A percentile compares a stretch with the other conserved stretches of the same genome.
phyloP scores from a whole-genome alignment of 179 eudicot species.

The Heliamphora pulchella region DNA sequence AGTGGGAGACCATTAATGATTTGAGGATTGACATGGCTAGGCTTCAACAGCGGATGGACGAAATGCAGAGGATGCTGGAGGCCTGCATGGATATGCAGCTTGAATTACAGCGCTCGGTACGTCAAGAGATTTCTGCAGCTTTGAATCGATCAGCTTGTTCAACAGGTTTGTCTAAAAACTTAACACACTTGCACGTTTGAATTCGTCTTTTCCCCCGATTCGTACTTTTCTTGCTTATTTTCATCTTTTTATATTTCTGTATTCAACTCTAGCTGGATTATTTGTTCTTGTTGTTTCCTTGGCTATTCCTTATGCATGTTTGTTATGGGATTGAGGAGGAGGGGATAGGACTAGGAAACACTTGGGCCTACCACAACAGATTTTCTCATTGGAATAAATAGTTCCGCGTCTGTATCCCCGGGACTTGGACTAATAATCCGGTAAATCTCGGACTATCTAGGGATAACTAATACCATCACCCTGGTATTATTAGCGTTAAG shows the following conservation, averaged over 20 bases:
- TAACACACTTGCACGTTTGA: not conserved
- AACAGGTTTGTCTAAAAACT: slow-evolving; percentile 30
- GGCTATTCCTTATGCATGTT: too few relatives aligned
- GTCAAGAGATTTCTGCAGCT: slow-evolving; percentile 80
- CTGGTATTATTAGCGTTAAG: too few relatives aligned
- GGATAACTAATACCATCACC: too few relatives aligned
- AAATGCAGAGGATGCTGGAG: slow-evolving; percentile 84
- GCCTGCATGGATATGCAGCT: slow-evolving; percentile 88
- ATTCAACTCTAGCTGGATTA: too few relatives aligned
- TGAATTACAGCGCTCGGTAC: slow-evolving; percentile 68
- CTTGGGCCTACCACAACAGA: too few relatives aligned
- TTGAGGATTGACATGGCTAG: slow-evolving; percentile 74
- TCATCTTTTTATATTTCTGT: not conserved
- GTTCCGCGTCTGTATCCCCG: too few relatives aligned
- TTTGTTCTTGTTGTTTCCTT: not conserved
- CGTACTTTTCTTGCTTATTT: not conserved
- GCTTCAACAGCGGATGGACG: slow-evolving; percentile 73
- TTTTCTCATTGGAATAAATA: too few relatives aligned
- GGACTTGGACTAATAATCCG: too few relatives aligned
- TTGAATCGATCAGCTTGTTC: slow-evolving; percentile 43
- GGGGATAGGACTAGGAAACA: too few relatives aligned
- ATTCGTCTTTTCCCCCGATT: not conserved
- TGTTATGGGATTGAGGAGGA: too few relatives aligned
- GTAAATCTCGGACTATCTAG: too few relatives aligned
- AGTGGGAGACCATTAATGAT: slow-evolving; percentile 74